Base-by-base conservation (phyloP, 129 eudicot genomes). In the Escallonia rubra region DNA sequence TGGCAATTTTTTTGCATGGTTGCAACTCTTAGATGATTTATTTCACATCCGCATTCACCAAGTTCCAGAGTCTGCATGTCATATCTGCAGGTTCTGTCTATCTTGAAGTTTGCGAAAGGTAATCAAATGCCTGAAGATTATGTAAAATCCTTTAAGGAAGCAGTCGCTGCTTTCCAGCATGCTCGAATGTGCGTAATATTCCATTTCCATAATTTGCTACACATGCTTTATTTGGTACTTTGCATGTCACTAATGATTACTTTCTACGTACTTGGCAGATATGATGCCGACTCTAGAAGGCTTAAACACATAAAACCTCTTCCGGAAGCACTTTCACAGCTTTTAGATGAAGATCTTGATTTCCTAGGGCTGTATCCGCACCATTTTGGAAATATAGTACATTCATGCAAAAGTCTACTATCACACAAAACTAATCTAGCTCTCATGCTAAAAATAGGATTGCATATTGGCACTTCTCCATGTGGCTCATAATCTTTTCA, bases 311-410 rank as follows among this genome's bases (percentile, higher is more conserved):
- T 91, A 15, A 91, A 85, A 74, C 92, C 87, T 63, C 68, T 87
- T 52, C 47, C 88, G 3, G 79, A 76, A 64, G 69, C 72, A 10
- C 86, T 88, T 43, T 61, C 81, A 68, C 70, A 78, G 66, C 54
- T 58, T 64, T 70, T 77, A 2, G 81, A 64, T 40, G 80, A 64
- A 51, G 86, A 80, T 46, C 81, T 87, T 53, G 90, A 83, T 68
- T 91, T 85, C 66, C 65, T 91, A 61, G 97, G 97, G 16, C 92
- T 85, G 93, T 90, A 90, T 90, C 97, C 97, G 77, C 71, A 50
- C 67, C 52, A 70, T 16, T 53, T 59, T 46, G 50, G 50, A 4
- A 46, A 46, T 46, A 8, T 8, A 46, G 50, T 8, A 46, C 5
- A 4, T 46, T 4, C 4, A 46, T 46, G 4, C 4, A 4, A 46